These are phyloP conservation scores for Poa annua DNA, from an alignment of 176 grass and related monocot genomes.

Conservation along the genomic window DNA sequence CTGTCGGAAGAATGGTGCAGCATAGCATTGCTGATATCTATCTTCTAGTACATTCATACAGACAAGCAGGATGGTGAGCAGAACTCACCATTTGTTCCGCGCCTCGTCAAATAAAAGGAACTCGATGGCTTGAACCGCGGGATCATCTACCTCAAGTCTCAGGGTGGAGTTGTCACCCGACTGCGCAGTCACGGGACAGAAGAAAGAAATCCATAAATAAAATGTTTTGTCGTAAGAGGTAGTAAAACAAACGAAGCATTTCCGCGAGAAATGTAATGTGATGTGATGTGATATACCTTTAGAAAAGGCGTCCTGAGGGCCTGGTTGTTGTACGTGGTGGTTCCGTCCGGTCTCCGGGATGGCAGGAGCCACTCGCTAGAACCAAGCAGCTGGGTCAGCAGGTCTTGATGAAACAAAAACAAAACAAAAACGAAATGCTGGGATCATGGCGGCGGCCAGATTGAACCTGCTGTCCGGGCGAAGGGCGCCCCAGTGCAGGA, in stretches of 20 bases:
- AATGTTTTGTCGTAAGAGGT: background rate
- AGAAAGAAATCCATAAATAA: background rate
- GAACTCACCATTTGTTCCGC: constrained; percentile 81
- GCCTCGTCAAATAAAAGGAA: constrained; percentile 82
- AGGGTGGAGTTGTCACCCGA: constrained; percentile 72
- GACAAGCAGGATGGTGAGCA: background rate
- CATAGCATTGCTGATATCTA: constrained; percentile 11
- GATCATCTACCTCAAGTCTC: constrained; percentile 85
- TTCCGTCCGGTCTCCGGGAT: constrained; percentile 66
- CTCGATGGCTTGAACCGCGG: constrained; percentile 74
- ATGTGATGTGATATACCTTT: constrained; percentile 46
- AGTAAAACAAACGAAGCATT: background rate
- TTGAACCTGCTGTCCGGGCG: constrained; percentile 59
- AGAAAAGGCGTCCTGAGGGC: constrained; percentile 83
- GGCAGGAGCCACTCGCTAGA: constrained; percentile 81
- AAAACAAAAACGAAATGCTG: background rate
- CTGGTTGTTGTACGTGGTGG: constrained; percentile 68
- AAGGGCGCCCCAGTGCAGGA: constrained; percentile 93
- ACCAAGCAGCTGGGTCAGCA: constrained; percentile 33
- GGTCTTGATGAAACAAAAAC: background rate
- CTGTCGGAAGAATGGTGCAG: constrained; percentile 43
- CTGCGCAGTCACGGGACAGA: constrained; percentile 47
- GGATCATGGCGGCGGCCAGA: background rate
- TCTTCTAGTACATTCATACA: constrained; percentile 29
- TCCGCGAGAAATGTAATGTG: background rate